A percentile compares a stretch with the other conserved stretches of the same genome.
Evolutionary conservation across 331 rosid species (phyloP).

Genomic region (Ulmus americana): DNA sequence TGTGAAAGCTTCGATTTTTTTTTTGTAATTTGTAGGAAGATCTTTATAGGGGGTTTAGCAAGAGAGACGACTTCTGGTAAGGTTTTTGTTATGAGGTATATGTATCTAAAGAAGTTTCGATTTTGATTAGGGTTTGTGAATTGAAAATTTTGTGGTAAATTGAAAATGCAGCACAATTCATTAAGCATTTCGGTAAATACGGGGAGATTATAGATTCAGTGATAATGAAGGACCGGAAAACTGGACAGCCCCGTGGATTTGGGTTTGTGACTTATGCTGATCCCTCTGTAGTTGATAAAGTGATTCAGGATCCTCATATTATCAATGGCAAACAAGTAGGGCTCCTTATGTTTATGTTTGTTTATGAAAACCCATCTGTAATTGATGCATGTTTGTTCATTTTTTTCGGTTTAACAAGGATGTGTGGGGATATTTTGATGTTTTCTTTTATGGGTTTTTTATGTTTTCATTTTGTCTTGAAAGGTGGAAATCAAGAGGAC

Average conservation of each 20-base stretch:
- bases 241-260: slow-evolving; percentile 95
- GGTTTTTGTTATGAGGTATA: slow-evolving; percentile 17
- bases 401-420: slow-evolving; percentile 11
- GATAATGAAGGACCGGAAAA: slow-evolving; percentile 96
- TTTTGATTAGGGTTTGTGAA: slow-evolving; percentile 18
- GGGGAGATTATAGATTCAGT: slow-evolving; percentile 92
- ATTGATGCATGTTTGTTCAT: neutral
- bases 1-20: slow-evolving; percentile 1
- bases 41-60: slow-evolving; percentile 95
- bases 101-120: neutral
- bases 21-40: slow-evolving; percentile 71
- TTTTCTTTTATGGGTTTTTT: slow-evolving; percentile 3
- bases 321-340: slow-evolving; percentile 92
- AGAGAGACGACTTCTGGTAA: slow-evolving; percentile 90
- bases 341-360: neutral
- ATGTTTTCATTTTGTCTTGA: slow-evolving; percentile 22
- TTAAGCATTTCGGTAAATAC: slow-evolving; percentile 84
- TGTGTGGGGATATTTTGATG: neutral
- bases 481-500: slow-evolving; percentile 99
- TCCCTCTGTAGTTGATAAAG: slow-evolving; percentile 87
- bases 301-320: slow-evolving; percentile 73
- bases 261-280: slow-evolving; percentile 95
- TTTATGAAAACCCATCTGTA: neutral
- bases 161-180: slow-evolving; percentile 69
- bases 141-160: slow-evolving; percentile 22